Percentiles rank a stretch among this genome's conserved stretches.
Evolutionary conservation across 2,329 filamentous ascomycete species (phyloP).

Genomic region (Rutstroemia sp.): DNA sequence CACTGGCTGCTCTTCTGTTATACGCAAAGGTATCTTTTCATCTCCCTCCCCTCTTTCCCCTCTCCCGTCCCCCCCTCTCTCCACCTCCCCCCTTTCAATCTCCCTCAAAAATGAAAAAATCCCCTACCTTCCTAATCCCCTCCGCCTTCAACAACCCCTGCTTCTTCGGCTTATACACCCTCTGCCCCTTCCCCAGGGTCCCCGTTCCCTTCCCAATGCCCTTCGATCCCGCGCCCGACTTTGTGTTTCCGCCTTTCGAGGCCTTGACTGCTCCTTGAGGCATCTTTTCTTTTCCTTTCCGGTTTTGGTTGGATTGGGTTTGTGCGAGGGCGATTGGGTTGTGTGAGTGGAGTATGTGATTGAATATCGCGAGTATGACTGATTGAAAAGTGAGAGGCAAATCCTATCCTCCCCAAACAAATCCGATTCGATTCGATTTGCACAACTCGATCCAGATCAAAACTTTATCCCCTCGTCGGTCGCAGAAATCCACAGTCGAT

Average conservation of each 20-base stretch:
- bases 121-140: conserved; percentile 52
- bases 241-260: conserved; percentile 13
- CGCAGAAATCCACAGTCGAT: no score
- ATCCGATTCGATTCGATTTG: no score
- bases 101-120: background rate
- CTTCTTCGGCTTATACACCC: conserved; percentile 62
- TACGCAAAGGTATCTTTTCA: background rate
- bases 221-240: no score
- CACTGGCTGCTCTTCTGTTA: background rate
- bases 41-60: background rate
- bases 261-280: conserved; percentile 30
- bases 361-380: no score
- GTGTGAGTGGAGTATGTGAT: no score
- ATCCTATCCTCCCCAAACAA: no score
- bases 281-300: conserved; percentile 17
- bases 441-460: no score
- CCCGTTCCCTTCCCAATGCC: background rate
- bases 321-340: no score
- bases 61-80: background rate
- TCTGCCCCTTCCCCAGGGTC: conserved; percentile 48
- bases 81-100: background rate
- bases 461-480: no score
- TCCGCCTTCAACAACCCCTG: conserved; percentile 49
- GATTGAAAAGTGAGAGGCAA: no score
- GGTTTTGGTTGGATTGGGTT: no score